phyloP scores from a whole-genome alignment of 345 rosid species.

The Syzygium oleosum region DNA sequence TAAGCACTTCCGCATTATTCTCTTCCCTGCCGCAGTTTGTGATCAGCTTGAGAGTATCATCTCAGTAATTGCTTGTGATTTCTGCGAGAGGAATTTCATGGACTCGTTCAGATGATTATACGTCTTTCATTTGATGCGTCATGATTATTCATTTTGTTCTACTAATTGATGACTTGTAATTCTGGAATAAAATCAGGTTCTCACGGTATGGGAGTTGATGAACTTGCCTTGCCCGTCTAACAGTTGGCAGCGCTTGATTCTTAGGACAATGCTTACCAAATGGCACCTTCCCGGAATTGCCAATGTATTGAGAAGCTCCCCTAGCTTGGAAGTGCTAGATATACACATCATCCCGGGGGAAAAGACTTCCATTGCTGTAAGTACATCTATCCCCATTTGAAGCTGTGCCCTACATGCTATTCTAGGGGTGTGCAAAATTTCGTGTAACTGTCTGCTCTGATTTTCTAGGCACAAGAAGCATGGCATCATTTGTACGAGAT shows the following conservation, averaged over 20 bases:
- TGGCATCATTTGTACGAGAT: not conserved
- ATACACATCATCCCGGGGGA: not conserved
- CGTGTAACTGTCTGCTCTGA: not conserved
- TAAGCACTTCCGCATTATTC: not conserved
- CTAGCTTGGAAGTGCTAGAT: constrained; percentile 1
- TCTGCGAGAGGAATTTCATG: not conserved
- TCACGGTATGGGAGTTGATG: constrained; percentile 1
- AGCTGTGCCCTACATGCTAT: not conserved
- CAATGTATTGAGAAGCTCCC: constrained; percentile 7
- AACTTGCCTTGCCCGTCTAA: not conserved
- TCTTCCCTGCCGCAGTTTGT: not conserved
- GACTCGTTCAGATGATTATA: not conserved
- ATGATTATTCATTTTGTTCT: not conserved
- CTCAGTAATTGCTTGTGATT: not conserved
- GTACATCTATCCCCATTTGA: not conserved
- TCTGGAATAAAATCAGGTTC: not conserved
- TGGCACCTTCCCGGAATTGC: constrained; percentile 6
- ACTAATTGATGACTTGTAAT: not conserved
- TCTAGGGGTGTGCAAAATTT: not conserved
- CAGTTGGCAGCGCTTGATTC: not conserved
- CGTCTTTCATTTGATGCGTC: not conserved
- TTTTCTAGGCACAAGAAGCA: not conserved
- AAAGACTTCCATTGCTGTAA: not conserved
- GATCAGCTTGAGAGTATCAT: not conserved
- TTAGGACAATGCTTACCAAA: constrained; percentile 2